A percentile compares a stretch with the other conserved stretches of the same genome.
These are phyloP conservation scores for Harringtonia aguacate DNA, from an alignment of 2,329 filamentous ascomycete genomes.

Conservation along the genomic window DNA sequence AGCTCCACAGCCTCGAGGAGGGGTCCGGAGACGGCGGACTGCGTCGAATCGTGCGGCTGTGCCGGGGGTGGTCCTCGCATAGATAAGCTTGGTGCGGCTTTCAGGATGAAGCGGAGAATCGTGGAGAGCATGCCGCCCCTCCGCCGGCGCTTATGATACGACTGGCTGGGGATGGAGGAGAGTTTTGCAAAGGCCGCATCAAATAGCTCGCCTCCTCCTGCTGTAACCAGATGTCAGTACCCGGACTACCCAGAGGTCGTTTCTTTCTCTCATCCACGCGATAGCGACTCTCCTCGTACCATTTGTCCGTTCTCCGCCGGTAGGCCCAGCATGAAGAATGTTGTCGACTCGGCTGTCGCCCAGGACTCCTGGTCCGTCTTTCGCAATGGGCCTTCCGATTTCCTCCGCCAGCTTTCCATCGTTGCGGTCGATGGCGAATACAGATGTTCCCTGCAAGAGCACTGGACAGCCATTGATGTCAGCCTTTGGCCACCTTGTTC, in stretches of 20 bases:
- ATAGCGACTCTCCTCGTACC: no score
- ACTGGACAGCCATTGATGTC: constrained; percentile 6
- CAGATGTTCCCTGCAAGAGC: constrained; percentile 12
- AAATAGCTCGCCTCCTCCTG: constrained; percentile 40
- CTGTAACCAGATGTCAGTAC: not conserved
- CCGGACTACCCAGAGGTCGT: not conserved
- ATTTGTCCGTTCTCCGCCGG: no score
- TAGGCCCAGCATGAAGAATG: constrained; percentile 3
- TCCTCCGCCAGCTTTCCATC: not conserved
- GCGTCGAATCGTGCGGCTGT: constrained; percentile 19
- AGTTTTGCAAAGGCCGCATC: constrained; percentile 40
- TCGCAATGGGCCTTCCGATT: not conserved
- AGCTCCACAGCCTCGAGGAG: constrained; percentile 40
- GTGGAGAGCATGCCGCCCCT: constrained; percentile 31
- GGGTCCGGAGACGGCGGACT: constrained; percentile 26
- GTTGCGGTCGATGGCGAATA: constrained; percentile 1
- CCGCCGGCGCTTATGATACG: constrained; percentile 31
- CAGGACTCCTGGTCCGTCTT: not conserved
- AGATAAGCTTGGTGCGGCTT: constrained; percentile 38
- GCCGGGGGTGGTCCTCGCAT: constrained; percentile 29
- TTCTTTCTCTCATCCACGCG: no score
- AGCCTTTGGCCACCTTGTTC: not conserved
- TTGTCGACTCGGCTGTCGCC: constrained; percentile 2
- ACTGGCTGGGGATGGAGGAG: constrained; percentile 34
- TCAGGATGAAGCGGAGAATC: constrained; percentile 31